Evolutionary conservation across 495 filamentous ascomycete species (phyloP), one percentile per base, ranked within the genome.

Genomic region (Annulohypoxylon bovei): DNA sequence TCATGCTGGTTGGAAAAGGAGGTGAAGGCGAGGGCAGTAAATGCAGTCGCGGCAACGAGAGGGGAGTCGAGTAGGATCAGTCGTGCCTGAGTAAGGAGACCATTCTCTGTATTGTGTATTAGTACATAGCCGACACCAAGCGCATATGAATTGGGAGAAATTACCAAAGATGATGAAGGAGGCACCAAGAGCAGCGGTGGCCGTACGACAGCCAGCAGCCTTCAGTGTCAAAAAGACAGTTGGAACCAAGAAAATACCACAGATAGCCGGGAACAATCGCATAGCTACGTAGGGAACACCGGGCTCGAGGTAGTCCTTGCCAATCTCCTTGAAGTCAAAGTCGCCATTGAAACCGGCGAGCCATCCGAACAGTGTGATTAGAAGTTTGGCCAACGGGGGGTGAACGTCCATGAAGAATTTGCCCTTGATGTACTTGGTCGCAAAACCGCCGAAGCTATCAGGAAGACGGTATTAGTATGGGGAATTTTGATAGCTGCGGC

Each of bases 261-360:
- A 87, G 62, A 98, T 79, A 28, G 95, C 95, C 0, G 95, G 95
- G 65, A 97, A 87, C 83, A 98, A 77, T 76, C 95, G 90, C 95
- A 99, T 99, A 40, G 95, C 93, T 16, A 99, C 96, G 81, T 98
- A 99, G 11, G 95, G 95, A 47, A 99, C 95, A 20, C 91, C 89
- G 0, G 96, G 93, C 80, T 95, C 96, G 50, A 98, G 76, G 74
- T 99, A 99, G 76, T 99, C 95, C 82, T 98, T 98, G 74, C 95
- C 95, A 83, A 99, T 99, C 72, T 99, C 96, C 84, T 99, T 99
- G 85, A 99, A 99, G 77, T 99, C 95, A 67, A 99, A 99, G 47
- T 92, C 85, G 53, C 95, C 95, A 79, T 98, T 87, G 76, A 98
- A 99, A 22, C 96, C 95, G 68, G 94, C 95, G 53, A 98, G 81